These are phyloP conservation scores for Solanum aculeatissimum DNA, from an alignment of 305 asterid genomes.

Conservation along the genomic window DNA sequence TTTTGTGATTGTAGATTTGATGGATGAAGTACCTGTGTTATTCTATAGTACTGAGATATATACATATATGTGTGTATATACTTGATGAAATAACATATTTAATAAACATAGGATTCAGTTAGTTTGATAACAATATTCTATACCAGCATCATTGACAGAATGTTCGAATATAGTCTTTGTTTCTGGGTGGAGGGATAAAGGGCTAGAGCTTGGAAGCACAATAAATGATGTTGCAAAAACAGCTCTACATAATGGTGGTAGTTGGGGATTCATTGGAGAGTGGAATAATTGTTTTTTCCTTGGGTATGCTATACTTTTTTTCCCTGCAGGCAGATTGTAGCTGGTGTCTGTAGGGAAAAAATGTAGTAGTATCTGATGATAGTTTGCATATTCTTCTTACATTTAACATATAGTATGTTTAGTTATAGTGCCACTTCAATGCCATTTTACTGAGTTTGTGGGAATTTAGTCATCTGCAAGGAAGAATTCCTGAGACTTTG, in stretches of 20 bases:
- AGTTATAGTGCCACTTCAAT: not conserved
- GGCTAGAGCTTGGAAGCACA: not conserved
- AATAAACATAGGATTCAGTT: not conserved
- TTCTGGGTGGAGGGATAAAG: not conserved
- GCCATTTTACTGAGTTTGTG: not conserved
- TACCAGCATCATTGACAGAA: not conserved
- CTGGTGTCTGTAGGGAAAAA: not conserved
- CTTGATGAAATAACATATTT: not conserved
- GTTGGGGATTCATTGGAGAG: not conserved
- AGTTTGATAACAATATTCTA: not conserved
- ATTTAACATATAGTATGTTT: not conserved
- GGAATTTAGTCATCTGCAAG: not conserved
- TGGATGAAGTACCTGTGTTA: not conserved
- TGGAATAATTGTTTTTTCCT: not conserved
- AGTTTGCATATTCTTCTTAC: not conserved
- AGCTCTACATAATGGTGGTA: not conserved
- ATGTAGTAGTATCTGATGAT: not conserved
- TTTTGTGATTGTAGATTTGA: not conserved
- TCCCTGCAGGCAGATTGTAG: not conserved
- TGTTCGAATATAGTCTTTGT: not conserved
- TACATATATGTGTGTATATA: not conserved
- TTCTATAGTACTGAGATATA: not conserved
- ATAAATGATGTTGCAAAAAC: not conserved
- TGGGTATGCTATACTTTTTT: not conserved
- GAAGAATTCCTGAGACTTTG: not conserved